Conservation (phyloP, 768 basidiomycete species). For the Boletus rufocinnamomeus region DNA sequence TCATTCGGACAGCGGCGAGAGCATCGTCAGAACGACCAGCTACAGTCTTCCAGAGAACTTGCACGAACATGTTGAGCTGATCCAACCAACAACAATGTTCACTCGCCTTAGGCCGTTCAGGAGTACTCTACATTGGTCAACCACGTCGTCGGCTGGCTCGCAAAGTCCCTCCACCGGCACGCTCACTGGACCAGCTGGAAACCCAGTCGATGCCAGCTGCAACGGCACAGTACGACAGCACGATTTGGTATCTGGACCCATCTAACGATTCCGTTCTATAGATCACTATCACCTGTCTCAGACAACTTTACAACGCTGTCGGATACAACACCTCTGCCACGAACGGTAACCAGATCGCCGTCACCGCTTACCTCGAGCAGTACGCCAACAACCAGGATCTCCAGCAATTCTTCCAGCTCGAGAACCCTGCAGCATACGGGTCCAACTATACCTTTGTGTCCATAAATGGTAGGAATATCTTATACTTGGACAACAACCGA, state of each 20-base stretch:
- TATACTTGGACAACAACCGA: not conserved
- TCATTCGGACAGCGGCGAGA: conserved; percentile 52
- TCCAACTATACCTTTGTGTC: conserved; percentile 55
- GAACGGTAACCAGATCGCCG: conserved; percentile 51
- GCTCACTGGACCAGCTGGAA: conserved; percentile 36
- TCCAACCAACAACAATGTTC: conserved; percentile 76
- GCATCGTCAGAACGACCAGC: conserved; percentile 62
- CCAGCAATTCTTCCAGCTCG: conserved; percentile 49
- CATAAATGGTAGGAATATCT: conserved; percentile 48
- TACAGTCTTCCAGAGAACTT: conserved; percentile 66
- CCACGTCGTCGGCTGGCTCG: conserved; percentile 4
- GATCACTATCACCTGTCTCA: conserved; percentile 56
- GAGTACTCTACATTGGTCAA: conserved; percentile 41
- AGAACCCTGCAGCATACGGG: conserved; percentile 49
- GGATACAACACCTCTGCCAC: conserved; percentile 45
- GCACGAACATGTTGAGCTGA: conserved; percentile 61
- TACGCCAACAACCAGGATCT: conserved; percentile 57
- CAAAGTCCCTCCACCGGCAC: conserved; percentile 5
- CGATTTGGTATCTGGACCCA: not conserved
- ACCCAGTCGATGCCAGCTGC: conserved; percentile 49
- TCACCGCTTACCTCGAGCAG: conserved; percentile 56
- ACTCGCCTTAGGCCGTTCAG: conserved; percentile 45
- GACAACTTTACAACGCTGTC: conserved; percentile 55
- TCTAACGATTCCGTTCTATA: not conserved
- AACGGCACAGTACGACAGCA: conserved; percentile 34